Base-by-base conservation (phyloP, 1,139 yeast genomes). In the Candida labiduridarum region DNA sequence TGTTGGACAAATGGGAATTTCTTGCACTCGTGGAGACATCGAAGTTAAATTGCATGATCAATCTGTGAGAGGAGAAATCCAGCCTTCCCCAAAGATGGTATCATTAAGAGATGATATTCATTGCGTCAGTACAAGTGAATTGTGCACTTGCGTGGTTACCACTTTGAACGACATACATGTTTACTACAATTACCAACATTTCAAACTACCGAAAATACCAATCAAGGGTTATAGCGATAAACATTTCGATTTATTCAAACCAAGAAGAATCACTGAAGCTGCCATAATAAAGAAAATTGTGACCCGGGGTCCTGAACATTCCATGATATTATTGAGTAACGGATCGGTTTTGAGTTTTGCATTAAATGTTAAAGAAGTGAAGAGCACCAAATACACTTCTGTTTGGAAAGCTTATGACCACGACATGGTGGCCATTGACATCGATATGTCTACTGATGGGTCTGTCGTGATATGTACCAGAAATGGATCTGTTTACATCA, bases 1-100 rank as follows among this genome's bases (percentile, higher is more conserved):
- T 62, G 70, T 84, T 30, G 98, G 98, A 0, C 97, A 92, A 63
- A 84, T 92, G 85, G 96, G 96, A 1, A 74, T 82, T 44, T 52
- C 66, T 8, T 45, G 62, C 3, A 48, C 49, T 4, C 51, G 57
- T 27, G 59, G 58, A 12, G 60, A 60, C 29, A 49, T 63, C 10
- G 74, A 71, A 14, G 64, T 68, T 43, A 66, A 66, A 30, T 51
- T 69, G 2, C 64, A 65, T 31, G 69, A 68, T 43, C 60, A 64
- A 1, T 52, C 62, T 4, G 61, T 60, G 48, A 70, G 67, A 58
- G 82, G 82, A 6, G 59, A 65, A 34, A 48, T 70, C 1, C 74
- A 72, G 50, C n/a, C 52, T 12, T 58, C 56, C 11, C 89, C 91
- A 0, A 72, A 74, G 50, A 69, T 65, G 47, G 64, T 80, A 0